Evolutionary conservation across 129 eudicot species (phyloP), one percentile per base, ranked within the genome.

Genomic region (Kitagawia praeruptora): DNA sequence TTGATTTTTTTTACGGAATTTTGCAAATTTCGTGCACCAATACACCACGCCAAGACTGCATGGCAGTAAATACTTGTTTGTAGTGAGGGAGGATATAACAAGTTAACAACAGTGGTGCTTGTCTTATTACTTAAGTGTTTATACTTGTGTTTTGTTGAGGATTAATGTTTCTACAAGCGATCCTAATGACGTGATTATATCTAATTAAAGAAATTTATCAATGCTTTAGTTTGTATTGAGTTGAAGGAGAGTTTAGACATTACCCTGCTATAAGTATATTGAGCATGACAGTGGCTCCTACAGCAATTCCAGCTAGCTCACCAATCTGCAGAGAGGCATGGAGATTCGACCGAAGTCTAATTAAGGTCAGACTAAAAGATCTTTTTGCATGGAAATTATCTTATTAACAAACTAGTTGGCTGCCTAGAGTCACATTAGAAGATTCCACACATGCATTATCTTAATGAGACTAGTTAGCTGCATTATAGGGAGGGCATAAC

Each of bases 241-340:
- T 45, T 75, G 77, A 56, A 23, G 19, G 5, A 38, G 74, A 78
- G 41, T 44, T 2, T 61, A 71, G 49, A 63, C 47, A 45, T 70
- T 91, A 94, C 98, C 98, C 97, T 16, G 98, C 98, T 84, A 94
- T 91, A 69, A 94, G 98, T 83, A 91, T 94, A 81, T 95, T 95
- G 61, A 95, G 96, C 98, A 92, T 95, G 85, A 95, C 97, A 69
- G 98, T 92, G 45, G 98, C 98, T 79, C 98, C 98, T 39, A 95
- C 96, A 14, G 96, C 97, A 38, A 95, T 92, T 77, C 98, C 97
- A 8, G 98, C 97, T 67, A 95, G 91, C 86, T 95, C 98, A 27
- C 97, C 98, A 41, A 95, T 93, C 98, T 95, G 92, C 28, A 76
- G 23, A 51, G n/a, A 64, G 69, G 80, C 81, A 39, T 79, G 76